Evolutionary conservation across 768 basidiomycete genomes (phyloP).

Genomic region (Pleurotus tuber-regium): DNA sequence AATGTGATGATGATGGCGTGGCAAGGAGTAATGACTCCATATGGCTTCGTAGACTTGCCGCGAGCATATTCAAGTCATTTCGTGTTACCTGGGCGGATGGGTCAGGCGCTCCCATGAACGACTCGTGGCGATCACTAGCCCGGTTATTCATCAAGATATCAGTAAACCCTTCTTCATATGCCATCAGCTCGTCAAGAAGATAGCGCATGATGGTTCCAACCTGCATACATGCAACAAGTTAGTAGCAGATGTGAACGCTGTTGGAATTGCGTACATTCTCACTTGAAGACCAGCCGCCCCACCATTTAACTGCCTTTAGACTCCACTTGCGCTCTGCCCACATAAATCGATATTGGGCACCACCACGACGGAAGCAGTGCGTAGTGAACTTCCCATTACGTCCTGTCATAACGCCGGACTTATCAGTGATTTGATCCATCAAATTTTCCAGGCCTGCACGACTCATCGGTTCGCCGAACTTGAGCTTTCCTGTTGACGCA

Average conservation of each 20-base stretch:
- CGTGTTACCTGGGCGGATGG: conserved; percentile 6
- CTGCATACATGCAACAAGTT: too few species aligned
- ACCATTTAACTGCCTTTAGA: conserved; percentile 25
- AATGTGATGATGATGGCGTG: too few species aligned
- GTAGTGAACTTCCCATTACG: conserved; percentile 21
- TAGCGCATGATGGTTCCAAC: conserved; percentile 26
- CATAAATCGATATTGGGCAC: conserved; percentile 26
- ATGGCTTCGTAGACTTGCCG: background rate
- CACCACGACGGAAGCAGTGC: conserved; percentile 25
- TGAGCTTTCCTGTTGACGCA: conserved; percentile 19
- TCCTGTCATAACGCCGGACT: conserved; percentile 14
- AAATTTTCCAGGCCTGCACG: conserved; percentile 21
- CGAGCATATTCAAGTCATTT: conserved; percentile 10
- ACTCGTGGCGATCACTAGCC: conserved; percentile 17
- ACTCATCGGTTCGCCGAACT: conserved; percentile 20
- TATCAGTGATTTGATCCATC: conserved; percentile 18
- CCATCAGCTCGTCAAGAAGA: conserved; percentile 25
- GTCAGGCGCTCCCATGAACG: conserved; percentile 19
- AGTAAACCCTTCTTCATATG: conserved; percentile 26
- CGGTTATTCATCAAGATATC: conserved; percentile 21
- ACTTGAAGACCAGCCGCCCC: conserved; percentile 25
- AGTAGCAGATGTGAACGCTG: too few species aligned
- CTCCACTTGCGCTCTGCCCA: conserved; percentile 25
- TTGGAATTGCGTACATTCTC: conserved; percentile 20
- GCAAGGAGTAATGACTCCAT: background rate